Base-by-base conservation (phyloP, 202 grass and related monocot species). In the Elaeis oleifera region DNA sequence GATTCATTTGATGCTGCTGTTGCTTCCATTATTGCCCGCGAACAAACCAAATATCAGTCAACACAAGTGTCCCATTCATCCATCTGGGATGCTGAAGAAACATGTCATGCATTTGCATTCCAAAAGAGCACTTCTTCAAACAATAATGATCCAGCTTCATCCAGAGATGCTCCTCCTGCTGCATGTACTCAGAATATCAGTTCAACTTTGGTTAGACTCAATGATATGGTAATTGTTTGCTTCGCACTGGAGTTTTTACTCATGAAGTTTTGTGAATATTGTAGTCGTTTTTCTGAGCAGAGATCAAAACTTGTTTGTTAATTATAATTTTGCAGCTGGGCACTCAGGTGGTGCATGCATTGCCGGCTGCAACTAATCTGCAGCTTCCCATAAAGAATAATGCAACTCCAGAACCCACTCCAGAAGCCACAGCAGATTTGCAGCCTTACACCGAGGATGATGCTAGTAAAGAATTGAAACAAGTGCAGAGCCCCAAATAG, bases 1-100 rank as follows among this genome's bases (percentile, higher is more conserved):
- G 94, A 99, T 76, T 99, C 94, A 60, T 99, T 99, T 65, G 94
- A 99, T 79, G 83, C 88, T 87, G 88, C 77, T 71, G 89, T 99
- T 64, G 85, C 88, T 73, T 78, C 85, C 11, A 53, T 94, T 61
- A 84, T 99, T 79, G 68, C 72, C 22, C n/a, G 53, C 4, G 84
- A 94, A 51, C 77, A 89, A 80, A 18, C 69, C 16, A 80, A 21
- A 62, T 74, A 56, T 75, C 78, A 84, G 56, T 77, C 72, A 0
- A 76, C 27, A 15, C n/a, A 36, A 63, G 61, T 36, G 20, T 51
- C 74, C 57, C 72, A 71, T 74, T 66, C 82, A 52, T 92, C 88
- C 31, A 82, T 94, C 78, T 99, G 82, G 88, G 85, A 99, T 60
- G 82, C 84, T 5, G 94, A 99, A 75, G 88, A 94, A 78, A 89